A percentile compares a stretch with the other conserved stretches of the same genome.
Evolutionary conservation across 108 stramenopile species (phyloP).

Genomic region (Stephanodiscus minutulus): DNA sequence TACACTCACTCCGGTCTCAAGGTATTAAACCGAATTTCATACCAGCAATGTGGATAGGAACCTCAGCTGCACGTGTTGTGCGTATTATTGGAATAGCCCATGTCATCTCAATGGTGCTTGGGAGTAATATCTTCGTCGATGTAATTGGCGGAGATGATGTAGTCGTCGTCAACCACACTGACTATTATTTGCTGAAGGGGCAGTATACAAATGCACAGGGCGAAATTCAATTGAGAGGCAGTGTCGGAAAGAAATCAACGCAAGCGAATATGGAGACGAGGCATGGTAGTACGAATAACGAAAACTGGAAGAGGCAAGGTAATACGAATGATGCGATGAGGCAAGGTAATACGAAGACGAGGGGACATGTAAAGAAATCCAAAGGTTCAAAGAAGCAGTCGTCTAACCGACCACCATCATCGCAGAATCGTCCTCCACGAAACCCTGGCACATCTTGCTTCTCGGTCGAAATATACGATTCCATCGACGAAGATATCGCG

Average conservation of each 20-base stretch:
- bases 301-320: too few relatives aligned
- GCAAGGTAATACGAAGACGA: too few relatives aligned
- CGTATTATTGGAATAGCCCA: conserved; percentile 23
- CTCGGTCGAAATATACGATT: conserved; percentile 24
- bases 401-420: background rate
- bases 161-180: conserved; percentile 30
- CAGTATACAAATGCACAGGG: background rate
- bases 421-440: background rate
- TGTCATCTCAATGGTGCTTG: conserved; percentile 45
- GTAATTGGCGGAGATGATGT: conserved; percentile 14
- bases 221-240: background rate
- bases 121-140: conserved; percentile 23
- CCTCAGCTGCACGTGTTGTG: too few relatives aligned
- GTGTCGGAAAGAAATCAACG: background rate
- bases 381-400: too few relatives aligned
- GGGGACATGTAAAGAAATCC: too few relatives aligned
- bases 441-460: conserved; percentile 13
- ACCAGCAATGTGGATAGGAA: too few relatives aligned
- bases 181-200: conserved; percentile 8
- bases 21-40: too few relatives aligned
- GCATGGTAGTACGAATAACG: background rate
- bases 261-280: background rate
- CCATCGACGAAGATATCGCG: conserved; percentile 35
- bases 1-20: too few relatives aligned
- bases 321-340: too few relatives aligned